Percentiles rank a stretch among this genome's conserved stretches.
These are phyloP conservation scores for Bipolaris gigantea DNA, from an alignment of 2,329 filamentous ascomycete genomes.

Conservation along the genomic window DNA sequence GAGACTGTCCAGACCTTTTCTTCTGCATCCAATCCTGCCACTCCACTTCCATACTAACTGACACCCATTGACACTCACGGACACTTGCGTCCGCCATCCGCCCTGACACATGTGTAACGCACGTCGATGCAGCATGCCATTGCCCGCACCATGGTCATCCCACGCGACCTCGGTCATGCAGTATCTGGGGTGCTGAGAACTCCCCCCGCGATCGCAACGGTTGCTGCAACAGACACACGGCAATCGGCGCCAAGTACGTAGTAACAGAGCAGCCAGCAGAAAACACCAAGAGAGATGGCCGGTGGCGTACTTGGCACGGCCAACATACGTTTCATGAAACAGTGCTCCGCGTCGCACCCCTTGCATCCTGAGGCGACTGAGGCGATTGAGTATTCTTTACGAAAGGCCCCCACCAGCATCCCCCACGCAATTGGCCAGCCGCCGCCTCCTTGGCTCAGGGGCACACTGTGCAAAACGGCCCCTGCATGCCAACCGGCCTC, in stretches of 20 bases:
- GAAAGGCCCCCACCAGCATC: constrained; percentile 18
- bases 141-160: constrained; percentile 5
- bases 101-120: constrained; percentile 22
- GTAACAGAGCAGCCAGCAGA: neutral
- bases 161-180: neutral
- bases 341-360: constrained; percentile 16
- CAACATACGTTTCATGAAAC: constrained; percentile 33
- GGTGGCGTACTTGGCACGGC: constrained; percentile 18
- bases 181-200: neutral
- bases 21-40: neutral
- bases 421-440: constrained; percentile 27
- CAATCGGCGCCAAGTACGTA: neutral
- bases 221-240: neutral
- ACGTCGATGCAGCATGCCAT: constrained; percentile 7
- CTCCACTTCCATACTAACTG: no score
- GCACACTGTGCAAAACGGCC: constrained; percentile 22
- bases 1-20: constrained; percentile 23
- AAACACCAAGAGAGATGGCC: neutral
- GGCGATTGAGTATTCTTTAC: constrained; percentile 8
- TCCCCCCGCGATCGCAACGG: neutral
- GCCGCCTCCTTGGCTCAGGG: constrained; percentile 26
- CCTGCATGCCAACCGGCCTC: constrained; percentile 21
- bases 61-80: no score
- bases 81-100: constrained; percentile 2
- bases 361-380: constrained; percentile 24